Evolutionary conservation across 805 yeast species (phyloP), one percentile per base, ranked within the genome.

Genomic region (Starmerella etchellsii): DNA sequence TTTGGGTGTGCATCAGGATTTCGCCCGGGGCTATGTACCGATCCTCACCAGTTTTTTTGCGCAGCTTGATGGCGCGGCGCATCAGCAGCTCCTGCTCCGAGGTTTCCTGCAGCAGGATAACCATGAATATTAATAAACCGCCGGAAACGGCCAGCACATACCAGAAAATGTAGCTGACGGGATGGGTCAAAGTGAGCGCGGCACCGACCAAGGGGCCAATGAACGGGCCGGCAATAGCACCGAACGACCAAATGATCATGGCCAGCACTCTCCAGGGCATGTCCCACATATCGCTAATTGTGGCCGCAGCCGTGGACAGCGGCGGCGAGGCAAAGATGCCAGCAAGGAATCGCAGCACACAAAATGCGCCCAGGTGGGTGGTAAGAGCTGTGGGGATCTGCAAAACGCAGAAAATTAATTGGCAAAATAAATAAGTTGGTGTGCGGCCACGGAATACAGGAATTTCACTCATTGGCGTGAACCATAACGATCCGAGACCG

Each of bases 91-190:
- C 67, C 34, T 59, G 62, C 10, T 57, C 62, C 33, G 63, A 66
- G 13, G 76, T 69, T 53, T 73, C 78, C 4, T 76, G 76, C 32
- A 71, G 61, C 24, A 67, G 53, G 37, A 59, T 58, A 2, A 56
- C 37, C 47, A 70, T 57, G 2, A 65, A 8, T 1, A 69, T 27
- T 10, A 66, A 54, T 6, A 62, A 44, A 8, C 56, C 54, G 11
- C 69, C 73, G 34, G 67, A 42, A 21, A 44, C 34, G 27, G 68
- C 65, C 40, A 64, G 48, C 52, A 69, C 43, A 38, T 69, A 61
- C 78, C 78, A 73, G 52, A 72, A 71, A 10, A 69, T 57, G 69
- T 70, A 72, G 52, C 74, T 65, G 75, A 76, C 71, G 47, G 54
- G 57, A 46, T 71, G 63, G 4, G 66, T 66, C 31, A 42, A 67